Conservation (phyloP, 805 yeast species). For the Spathaspora girioi region DNA sequence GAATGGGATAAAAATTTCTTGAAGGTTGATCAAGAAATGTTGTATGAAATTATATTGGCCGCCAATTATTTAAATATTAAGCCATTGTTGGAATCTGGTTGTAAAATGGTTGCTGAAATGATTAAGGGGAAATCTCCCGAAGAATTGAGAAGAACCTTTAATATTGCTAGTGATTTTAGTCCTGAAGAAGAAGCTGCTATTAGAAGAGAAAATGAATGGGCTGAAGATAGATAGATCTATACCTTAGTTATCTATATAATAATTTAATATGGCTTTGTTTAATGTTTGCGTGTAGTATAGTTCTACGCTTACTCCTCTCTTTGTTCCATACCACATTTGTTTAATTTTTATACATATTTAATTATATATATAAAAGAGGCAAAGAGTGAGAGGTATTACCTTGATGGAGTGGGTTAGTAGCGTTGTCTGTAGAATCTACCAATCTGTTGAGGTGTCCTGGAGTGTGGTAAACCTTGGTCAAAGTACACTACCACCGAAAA, state of each 20-base stretch:
- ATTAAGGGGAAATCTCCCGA: slow-evolving; percentile 77
- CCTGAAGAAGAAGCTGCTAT: slow-evolving; percentile 89
- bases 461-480: not conserved
- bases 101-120: slow-evolving; percentile 82
- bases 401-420: too few species aligned
- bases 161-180: slow-evolving; percentile 76
- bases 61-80: slow-evolving; percentile 75
- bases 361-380: too few species aligned
- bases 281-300: too few species aligned
- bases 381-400: too few species aligned
- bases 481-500: not conserved
- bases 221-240: slow-evolving; percentile 64
- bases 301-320: too few species aligned
- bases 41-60: slow-evolving; percentile 77
- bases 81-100: slow-evolving; percentile 73
- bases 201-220: slow-evolving; percentile 87
- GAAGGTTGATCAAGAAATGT: slow-evolving; percentile 89
- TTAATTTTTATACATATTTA: too few species aligned
- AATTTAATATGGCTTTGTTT: too few species aligned
- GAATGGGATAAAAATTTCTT: slow-evolving; percentile 95
- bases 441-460: not conserved
- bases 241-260: not conserved
- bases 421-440: too few species aligned
- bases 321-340: too few species aligned
- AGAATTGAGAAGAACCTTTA: slow-evolving; percentile 75